These are phyloP conservation scores for Clitocybe nebularis DNA, from an alignment of 1,284 basidiomycete genomes.

Conservation along the genomic window DNA sequence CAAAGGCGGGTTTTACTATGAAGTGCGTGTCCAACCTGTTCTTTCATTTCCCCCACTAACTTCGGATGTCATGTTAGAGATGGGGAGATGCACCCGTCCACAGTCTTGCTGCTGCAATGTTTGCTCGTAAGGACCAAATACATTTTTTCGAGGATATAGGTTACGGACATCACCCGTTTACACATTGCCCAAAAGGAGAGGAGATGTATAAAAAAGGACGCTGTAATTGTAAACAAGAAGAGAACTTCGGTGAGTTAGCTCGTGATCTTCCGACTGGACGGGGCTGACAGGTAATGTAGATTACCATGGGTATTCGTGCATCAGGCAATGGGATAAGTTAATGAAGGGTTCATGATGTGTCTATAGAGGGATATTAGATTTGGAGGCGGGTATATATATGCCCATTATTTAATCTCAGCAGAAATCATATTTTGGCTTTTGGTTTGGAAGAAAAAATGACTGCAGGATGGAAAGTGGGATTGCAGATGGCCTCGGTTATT, in stretches of 20 bases:
- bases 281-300: not conserved
- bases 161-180: constrained; percentile 54
- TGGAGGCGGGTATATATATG: too few relatives aligned
- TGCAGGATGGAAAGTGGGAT: too few relatives aligned
- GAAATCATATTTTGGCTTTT: too few relatives aligned
- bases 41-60: not conserved
- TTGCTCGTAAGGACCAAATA: constrained; percentile 57
- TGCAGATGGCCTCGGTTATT: too few relatives aligned
- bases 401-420: too few relatives aligned
- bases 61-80: constrained; percentile 32
- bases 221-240: constrained; percentile 1
- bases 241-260: constrained; percentile 3
- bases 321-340: not conserved
- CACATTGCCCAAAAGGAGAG: constrained; percentile 53
- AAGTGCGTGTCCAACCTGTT: constrained; percentile 31
- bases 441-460: too few relatives aligned
- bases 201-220: constrained; percentile 31
- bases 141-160: constrained; percentile 67
- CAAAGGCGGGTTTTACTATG: constrained; percentile 79
- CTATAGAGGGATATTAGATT: too few relatives aligned
- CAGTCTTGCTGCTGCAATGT: constrained; percentile 69
- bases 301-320: not conserved
- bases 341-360: not conserved
- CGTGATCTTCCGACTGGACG: not conserved
- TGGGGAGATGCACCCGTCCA: constrained; percentile 86